Conservation (phyloP, 495 filamentous ascomycete species). For the Xylaria flabelliformis region DNA sequence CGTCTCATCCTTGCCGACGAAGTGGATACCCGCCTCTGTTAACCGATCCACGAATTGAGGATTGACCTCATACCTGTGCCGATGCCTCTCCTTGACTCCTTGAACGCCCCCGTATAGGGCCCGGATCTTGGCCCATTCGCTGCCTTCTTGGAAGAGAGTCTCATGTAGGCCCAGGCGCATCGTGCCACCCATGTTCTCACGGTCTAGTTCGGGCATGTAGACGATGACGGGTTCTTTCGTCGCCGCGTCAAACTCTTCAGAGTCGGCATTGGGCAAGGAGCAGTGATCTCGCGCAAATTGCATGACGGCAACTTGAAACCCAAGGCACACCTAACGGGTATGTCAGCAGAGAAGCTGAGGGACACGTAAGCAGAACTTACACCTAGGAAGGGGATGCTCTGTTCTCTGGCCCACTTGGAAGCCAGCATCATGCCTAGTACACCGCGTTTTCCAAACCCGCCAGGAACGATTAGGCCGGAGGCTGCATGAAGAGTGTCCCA, state of each 20-base stretch:
- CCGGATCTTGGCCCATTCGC: slow-evolving; percentile 81
- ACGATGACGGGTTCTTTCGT: slow-evolving; percentile 71
- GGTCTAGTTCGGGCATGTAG: slow-evolving; percentile 84
- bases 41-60: slow-evolving; percentile 66
- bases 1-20: slow-evolving; percentile 80
- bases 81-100: slow-evolving; percentile 69
- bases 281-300: slow-evolving; percentile 81
- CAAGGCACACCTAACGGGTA: slow-evolving; percentile 71
- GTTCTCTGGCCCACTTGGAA: slow-evolving; percentile 81
- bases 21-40: slow-evolving; percentile 64
- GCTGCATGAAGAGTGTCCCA: slow-evolving; percentile 69
- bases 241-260: slow-evolving; percentile 67
- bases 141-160: slow-evolving; percentile 75
- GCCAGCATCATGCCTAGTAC: slow-evolving; percentile 88
- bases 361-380: background rate
- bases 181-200: slow-evolving; percentile 78
- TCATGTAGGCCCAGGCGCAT: slow-evolving; percentile 87
- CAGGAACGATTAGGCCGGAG: slow-evolving; percentile 62
- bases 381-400: slow-evolving; percentile 82
- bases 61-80: slow-evolving; percentile 81
- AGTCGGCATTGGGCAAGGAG: slow-evolving; percentile 64
- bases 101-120: slow-evolving; percentile 69
- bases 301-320: slow-evolving; percentile 93
- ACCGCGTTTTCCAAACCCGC: slow-evolving; percentile 85
- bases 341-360: slow-evolving; percentile 1